A percentile compares a stretch with the other conserved stretches of the same genome.
Evolutionary conservation across 345 rosid genomes (phyloP).

Genomic region (Lepidium sativum): DNA sequence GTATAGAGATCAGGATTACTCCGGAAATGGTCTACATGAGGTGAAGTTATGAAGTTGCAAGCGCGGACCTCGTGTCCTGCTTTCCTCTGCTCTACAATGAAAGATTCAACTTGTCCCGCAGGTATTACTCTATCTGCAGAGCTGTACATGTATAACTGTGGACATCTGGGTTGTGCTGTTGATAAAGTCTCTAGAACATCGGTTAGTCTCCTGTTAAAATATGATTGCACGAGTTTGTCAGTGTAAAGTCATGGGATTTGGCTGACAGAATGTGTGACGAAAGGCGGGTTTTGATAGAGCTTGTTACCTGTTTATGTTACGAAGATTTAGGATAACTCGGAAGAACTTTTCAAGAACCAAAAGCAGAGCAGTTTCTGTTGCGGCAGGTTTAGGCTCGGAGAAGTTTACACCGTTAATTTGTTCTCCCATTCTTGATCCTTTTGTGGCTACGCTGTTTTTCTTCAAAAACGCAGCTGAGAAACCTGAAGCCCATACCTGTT

Average conservation of each 20-base stretch:
- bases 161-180: slow-evolving; percentile 77
- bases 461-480: slow-evolving; percentile 94
- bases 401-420: slow-evolving; percentile 20
- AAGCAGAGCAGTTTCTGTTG: slow-evolving; percentile 73
- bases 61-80: slow-evolving; percentile 75
- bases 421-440: slow-evolving; percentile 35
- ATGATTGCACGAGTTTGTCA: neutral
- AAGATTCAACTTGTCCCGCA: slow-evolving; percentile 64
- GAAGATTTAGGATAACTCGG: slow-evolving; percentile 65
- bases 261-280: neutral
- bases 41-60: slow-evolving; percentile 90
- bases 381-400: slow-evolving; percentile 55
- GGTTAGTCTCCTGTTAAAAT: slow-evolving; percentile 62
- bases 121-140: slow-evolving; percentile 95
- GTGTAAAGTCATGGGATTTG: neutral
- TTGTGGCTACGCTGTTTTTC: slow-evolving; percentile 77
- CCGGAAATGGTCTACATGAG: slow-evolving; percentile 96
- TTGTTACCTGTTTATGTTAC: slow-evolving; percentile 68
- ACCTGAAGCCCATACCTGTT: slow-evolving; percentile 96
- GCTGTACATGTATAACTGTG: slow-evolving; percentile 94
- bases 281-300: neutral
- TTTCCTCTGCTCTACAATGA: slow-evolving; percentile 69
- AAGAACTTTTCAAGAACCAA: slow-evolving; percentile 79
- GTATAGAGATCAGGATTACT: slow-evolving; percentile 80
- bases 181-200: slow-evolving; percentile 57